These are phyloP conservation scores for Coccomyxa sp. DNA, from an alignment of 139 green algal genomes.

Conservation along the genomic window DNA sequence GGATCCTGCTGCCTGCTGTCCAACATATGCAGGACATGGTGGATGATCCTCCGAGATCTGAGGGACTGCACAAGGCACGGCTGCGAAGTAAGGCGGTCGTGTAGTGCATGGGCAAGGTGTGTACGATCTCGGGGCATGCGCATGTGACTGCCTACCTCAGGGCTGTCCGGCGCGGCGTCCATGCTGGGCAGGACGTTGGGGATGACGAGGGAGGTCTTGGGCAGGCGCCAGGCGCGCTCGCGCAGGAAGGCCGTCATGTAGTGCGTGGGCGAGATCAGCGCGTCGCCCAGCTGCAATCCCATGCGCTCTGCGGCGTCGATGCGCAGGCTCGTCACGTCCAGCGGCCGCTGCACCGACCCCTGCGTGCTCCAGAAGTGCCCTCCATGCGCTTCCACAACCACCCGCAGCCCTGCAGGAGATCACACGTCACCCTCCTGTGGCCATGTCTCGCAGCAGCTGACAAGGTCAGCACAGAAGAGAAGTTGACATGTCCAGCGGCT, in stretches of 20 bases:
- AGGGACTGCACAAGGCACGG: too few species aligned
- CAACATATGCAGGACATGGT: too few species aligned
- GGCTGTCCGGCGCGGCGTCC: not conserved
- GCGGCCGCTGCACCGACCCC: conserved; percentile 1
- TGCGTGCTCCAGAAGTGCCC: conserved; percentile 20
- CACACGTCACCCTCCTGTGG: too few species aligned
- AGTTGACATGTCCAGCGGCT: too few species aligned
- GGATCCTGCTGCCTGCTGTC: too few species aligned
- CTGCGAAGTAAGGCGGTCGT: too few species aligned
- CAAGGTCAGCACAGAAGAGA: too few species aligned
- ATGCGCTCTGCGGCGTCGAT: conserved; percentile 14
- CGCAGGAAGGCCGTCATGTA: conserved; percentile 18
- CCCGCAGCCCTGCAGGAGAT: conserved; percentile 3
- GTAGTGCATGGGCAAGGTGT: too few species aligned
- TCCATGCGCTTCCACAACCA: conserved; percentile 14
- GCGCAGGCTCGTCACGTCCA: conserved; percentile 13
- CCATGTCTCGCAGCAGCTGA: too few species aligned
- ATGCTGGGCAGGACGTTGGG: conserved; percentile 13
- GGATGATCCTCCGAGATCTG: too few species aligned
- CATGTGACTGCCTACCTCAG: too few species aligned
- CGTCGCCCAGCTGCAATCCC: conserved; percentile 9
- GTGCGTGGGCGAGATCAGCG: conserved; percentile 1
- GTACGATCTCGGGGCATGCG: too few species aligned
- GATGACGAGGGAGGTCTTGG: conserved; percentile 6
- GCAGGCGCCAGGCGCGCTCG: conserved; percentile 14